These are phyloP conservation scores for Pythium vanterpoolii DNA, from an alignment of 352 stramenopile genomes.

Conservation along the genomic window DNA sequence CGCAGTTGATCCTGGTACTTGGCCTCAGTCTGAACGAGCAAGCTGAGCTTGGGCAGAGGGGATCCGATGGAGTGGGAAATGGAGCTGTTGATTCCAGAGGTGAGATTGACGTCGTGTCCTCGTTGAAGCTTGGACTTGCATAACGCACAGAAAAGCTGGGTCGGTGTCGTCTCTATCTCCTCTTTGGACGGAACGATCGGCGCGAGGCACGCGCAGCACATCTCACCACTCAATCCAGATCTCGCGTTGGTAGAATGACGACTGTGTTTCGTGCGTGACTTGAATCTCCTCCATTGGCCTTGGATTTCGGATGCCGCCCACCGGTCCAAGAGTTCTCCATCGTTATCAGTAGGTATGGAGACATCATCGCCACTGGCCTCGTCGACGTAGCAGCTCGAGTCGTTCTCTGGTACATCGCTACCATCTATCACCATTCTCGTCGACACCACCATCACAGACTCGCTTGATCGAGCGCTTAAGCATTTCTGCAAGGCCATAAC, in stretches of 20 bases:
- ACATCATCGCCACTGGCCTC: not conserved
- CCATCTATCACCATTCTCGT: not conserved
- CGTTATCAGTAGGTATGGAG: not conserved
- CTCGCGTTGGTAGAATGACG: not conserved
- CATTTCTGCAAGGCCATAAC: not conserved
- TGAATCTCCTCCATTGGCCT: not conserved
- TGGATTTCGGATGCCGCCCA: conserved; percentile 14
- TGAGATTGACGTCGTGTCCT: not conserved
- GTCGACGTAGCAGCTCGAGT: not conserved
- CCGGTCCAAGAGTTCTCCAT: not conserved
- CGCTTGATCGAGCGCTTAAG: not conserved
- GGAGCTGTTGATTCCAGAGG: not conserved
- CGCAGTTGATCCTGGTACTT: conserved; percentile 54
- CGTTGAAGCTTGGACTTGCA: conserved; percentile 4
- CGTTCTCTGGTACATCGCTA: not conserved
- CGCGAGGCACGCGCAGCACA: conserved; percentile 18
- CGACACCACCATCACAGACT: not conserved
- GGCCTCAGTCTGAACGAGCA: conserved; percentile 50
- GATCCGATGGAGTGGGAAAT: not conserved
- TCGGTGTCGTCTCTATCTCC: not conserved
- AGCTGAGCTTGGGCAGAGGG: conserved; percentile 41
- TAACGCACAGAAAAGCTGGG: conserved; percentile 1
- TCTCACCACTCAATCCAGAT: not conserved
- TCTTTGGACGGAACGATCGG: not conserved
- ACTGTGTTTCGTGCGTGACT: not conserved